These are phyloP conservation scores for Durotheca rogersii DNA, from an alignment of 495 filamentous ascomycete species.

Conservation along the genomic window DNA sequence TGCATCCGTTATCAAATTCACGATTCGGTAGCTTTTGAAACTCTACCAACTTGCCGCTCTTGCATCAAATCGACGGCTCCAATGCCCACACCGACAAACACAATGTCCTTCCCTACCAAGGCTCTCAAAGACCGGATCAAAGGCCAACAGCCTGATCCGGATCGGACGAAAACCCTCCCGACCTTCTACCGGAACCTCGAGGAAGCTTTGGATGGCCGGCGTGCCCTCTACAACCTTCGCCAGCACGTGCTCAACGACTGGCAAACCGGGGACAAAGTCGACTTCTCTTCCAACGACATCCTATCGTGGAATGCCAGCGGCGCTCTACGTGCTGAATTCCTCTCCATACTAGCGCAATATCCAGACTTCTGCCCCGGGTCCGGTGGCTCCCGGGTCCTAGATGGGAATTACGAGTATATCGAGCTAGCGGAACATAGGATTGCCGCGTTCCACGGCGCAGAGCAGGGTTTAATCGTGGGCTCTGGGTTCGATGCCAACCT, in stretches of 20 bases:
- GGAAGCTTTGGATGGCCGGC: constrained; percentile 23
- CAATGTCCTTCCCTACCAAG: not conserved
- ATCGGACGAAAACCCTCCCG: not conserved
- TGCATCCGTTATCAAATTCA: too few relatives aligned
- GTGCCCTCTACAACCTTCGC: constrained; percentile 1
- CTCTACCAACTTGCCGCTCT: not conserved
- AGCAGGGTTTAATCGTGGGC: constrained; percentile 54
- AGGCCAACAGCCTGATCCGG: not conserved
- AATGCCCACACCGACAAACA: not conserved
- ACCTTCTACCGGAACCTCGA: constrained; percentile 35
- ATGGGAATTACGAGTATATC: constrained; percentile 59
- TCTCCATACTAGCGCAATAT: constrained; percentile 29
- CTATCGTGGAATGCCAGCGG: constrained; percentile 39
- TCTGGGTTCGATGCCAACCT: constrained; percentile 64
- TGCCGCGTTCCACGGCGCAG: constrained; percentile 57
- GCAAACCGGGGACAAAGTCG: constrained; percentile 25
- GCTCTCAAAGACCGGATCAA: not conserved
- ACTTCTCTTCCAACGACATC: constrained; percentile 47
- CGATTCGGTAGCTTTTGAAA: too few relatives aligned
- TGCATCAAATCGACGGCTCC: not conserved
- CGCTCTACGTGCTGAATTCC: constrained; percentile 27
- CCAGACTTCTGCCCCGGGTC: constrained; percentile 31
- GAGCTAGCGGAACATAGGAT: constrained; percentile 56
- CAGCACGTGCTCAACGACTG: not conserved
- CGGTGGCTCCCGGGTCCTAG: constrained; percentile 41